Base-by-base conservation (phyloP, 495 filamentous ascomycete species). In the Hypoxylon rickii region DNA sequence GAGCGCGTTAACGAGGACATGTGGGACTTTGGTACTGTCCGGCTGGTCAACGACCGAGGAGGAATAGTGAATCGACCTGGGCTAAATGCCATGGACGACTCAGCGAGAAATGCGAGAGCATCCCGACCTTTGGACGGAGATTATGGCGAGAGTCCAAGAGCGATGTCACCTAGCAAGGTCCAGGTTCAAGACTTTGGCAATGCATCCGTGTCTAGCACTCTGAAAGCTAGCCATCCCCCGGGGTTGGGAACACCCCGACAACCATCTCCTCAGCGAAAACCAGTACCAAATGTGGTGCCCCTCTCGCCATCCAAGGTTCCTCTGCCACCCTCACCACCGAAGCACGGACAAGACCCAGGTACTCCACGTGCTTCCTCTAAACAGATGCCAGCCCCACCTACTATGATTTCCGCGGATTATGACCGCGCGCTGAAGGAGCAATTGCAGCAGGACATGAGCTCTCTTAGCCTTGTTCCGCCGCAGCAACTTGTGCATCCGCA, bases 21-120 rank as follows among this genome's bases (percentile, higher is more conserved):
- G 53, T 97, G 92, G 92, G 92, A 97, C 71, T 97, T 97, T 77
- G 92, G 92, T 18, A 97, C 92, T 1, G 87, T 96, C 40, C 79
- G 90, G 36, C 84, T 92, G 21, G 84, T 80, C 17, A 82, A 78
- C 41, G 81, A 79, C 22, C 76, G 86, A 64, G 77, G 74, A 18
- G 75, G 71, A 20, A 48, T 80, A 6, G 63, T 74, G 4, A 70
- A 72, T 36, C 66, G 75, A 16, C 76, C 75, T n/a, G 74, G 73
- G n/a, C 34, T 74, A 40, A 85, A 82, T 47, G 76, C 84, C 0
- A 84, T 94, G 83, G 89, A 88, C 45, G 88, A 88, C 32, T 81
- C 88, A 7, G 84, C 82, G 2, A 81, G 86, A 3, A 93, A 94
- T 66, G 76, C 83, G 12, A 77, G 87, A 44, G 75, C 79, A 41